Percentiles rank a stretch among this genome's conserved stretches.
Evolutionary conservation across 2,329 filamentous ascomycete genomes (phyloP).

Genomic region (Cercospora sp.): DNA sequence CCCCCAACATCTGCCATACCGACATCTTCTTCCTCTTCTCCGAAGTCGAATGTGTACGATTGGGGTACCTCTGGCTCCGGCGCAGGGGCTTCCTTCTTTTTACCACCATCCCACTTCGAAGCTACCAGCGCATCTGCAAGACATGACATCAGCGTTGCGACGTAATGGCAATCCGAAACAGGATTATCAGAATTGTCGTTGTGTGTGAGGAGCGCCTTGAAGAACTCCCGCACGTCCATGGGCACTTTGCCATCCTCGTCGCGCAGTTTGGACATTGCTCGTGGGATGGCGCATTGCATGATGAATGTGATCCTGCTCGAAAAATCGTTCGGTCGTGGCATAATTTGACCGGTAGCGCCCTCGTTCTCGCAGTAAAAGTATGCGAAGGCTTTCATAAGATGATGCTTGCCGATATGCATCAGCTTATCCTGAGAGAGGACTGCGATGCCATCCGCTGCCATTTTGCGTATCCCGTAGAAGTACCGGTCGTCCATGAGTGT

Average conservation of each 20-base stretch:
- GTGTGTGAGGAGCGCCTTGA: slow-evolving; percentile 84
- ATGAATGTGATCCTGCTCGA: slow-evolving; percentile 80
- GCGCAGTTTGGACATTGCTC: slow-evolving; percentile 75
- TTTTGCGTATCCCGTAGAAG: slow-evolving; percentile 85
- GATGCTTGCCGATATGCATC: slow-evolving; percentile 76
- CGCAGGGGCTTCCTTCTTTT: slow-evolving; percentile 9
- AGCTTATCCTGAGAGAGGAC: slow-evolving; percentile 63
- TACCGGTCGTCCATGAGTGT: slow-evolving; percentile 91
- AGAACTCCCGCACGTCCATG: slow-evolving; percentile 73
- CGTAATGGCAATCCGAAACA: slow-evolving; percentile 86
- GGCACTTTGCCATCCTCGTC: slow-evolving; percentile 76
- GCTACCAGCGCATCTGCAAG: slow-evolving; percentile 57
- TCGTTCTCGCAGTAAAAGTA: slow-evolving; percentile 78
- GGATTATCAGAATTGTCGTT: slow-evolving; percentile 92
- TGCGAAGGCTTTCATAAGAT: slow-evolving; percentile 82
- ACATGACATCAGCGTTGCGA: slow-evolving; percentile 72
- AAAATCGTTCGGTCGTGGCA: slow-evolving; percentile 89
- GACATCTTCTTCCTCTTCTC: slow-evolving; percentile 48
- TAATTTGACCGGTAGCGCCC: slow-evolving; percentile 40
- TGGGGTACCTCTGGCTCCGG: slow-evolving; percentile 29
- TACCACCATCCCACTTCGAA: slow-evolving; percentile 28
- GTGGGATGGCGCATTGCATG: slow-evolving; percentile 79
- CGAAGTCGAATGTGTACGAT: slow-evolving; percentile 40
- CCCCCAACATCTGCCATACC: slow-evolving; percentile 44
- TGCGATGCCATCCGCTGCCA: slow-evolving; percentile 77